Base-by-base conservation (phyloP, 169 alveolate genomes). In the Plasmodium blacklocki region DNA sequence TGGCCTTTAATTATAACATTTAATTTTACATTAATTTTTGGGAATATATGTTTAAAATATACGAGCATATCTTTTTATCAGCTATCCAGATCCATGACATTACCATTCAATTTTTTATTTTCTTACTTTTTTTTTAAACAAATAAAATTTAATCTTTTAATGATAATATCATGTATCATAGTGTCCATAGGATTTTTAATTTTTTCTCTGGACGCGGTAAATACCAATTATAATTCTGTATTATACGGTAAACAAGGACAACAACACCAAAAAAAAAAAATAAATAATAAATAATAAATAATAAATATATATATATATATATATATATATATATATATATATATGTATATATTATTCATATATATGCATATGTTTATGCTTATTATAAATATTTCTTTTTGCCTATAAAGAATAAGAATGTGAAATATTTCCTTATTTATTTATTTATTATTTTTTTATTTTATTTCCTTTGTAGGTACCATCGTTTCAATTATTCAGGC, bases 81-180 rank as follows among this genome's bases (percentile, higher is more conserved):
- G 59, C 62, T 78, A 66, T 70, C 89, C 14, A 78, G 89, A 78
- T 78, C 89, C 43, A 78, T 78, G 89, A 78, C 89, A 19, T 18
- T 78, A 56, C 89, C 89, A 49, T 78, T 78, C 18, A 78, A 78
- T 50, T 78, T 78, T 43, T 45, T 78, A 3, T 78, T 78, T 43
- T 78, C 89, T 21, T 78, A 78, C 23, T 78, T 78, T 78, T 78
- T 66, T 66, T 78, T 78, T 45, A 78, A 78, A 58, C 89, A 78
- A 66, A 78, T 78, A 15, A 63, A 78, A 32, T 78, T 78, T 54
- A 78, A 68, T 58, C 32, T 63, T 14, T 18, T 66, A 21, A 78
- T 78, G 89, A 78, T 32, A 7, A 15, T 39, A 15, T 68, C 89
- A 54, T 78, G 89, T 52, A 52, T 66, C 9, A 14, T 78, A 7